Conservation (phyloP, 2,329 filamentous ascomycete genomes). For the Pseudogymnoascus sp. region DNA sequence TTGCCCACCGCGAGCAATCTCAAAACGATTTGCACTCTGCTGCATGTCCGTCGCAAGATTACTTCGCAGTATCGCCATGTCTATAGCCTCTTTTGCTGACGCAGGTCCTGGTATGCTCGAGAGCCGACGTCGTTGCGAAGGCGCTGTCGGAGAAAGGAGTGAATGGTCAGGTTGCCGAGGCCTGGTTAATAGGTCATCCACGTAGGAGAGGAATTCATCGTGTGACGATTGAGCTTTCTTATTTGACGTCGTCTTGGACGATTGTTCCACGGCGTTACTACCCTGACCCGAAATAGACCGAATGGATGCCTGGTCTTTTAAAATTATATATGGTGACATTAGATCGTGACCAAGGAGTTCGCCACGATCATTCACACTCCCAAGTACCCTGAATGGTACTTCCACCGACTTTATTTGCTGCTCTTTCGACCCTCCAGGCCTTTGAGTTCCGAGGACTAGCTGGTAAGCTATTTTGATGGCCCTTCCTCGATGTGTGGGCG, state of each 20-base stretch:
- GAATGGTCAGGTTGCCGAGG: slow-evolving; percentile 48
- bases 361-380: slow-evolving; percentile 82
- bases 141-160: slow-evolving; percentile 65
- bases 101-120: slow-evolving; percentile 50
- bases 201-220: slow-evolving; percentile 67
- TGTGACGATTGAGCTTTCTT: slow-evolving; percentile 34
- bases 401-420: slow-evolving; percentile 87
- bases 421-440: slow-evolving; percentile 68
- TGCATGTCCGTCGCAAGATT: slow-evolving; percentile 61
- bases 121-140: slow-evolving; percentile 46
- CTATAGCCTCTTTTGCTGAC: slow-evolving; percentile 76
- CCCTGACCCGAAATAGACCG: slow-evolving; percentile 21
- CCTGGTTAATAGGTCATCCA: slow-evolving; percentile 63
- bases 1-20: slow-evolving; percentile 86
- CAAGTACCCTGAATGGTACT: slow-evolving; percentile 84
- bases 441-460: slow-evolving; percentile 83
- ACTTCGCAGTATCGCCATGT: slow-evolving; percentile 81
- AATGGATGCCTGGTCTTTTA: slow-evolving; percentile 66
- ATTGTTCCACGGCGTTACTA: slow-evolving; percentile 16
- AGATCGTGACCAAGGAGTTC: slow-evolving; percentile 89
- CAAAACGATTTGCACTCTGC: slow-evolving; percentile 85
- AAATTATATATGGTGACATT: slow-evolving; percentile 85
- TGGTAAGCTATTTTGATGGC: slow-evolving; percentile 92
- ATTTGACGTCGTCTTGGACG: slow-evolving; percentile 15
- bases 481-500: slow-evolving; percentile 82